Conservation (phyloP, 2,329 filamentous ascomycete genomes). For the Lithohypha guttulata region DNA sequence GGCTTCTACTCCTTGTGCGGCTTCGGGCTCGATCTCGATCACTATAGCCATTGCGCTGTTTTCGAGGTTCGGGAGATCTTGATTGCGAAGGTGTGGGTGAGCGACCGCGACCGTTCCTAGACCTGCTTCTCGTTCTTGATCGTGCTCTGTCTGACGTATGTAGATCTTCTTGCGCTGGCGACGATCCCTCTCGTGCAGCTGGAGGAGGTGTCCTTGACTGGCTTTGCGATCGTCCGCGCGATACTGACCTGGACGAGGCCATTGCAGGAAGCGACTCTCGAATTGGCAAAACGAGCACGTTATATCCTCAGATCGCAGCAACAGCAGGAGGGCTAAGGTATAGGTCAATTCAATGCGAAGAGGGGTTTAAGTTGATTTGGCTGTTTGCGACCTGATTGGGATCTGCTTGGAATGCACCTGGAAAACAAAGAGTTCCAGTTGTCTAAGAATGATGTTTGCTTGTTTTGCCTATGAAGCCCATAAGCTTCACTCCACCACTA, state of each 20-base stretch:
- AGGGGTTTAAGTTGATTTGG: neutral
- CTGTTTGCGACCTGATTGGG: neutral
- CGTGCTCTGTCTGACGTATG: neutral
- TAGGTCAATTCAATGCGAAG: neutral
- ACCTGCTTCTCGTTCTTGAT: neutral
- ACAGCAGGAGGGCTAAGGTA: neutral
- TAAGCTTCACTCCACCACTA: neutral
- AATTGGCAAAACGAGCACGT: neutral
- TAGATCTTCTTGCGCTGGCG: constrained; percentile 8
- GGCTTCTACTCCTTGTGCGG: constrained; percentile 27
- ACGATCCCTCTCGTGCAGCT: constrained; percentile 14
- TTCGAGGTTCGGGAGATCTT: constrained; percentile 21
- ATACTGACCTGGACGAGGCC: constrained; percentile 16
- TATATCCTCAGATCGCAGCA: neutral
- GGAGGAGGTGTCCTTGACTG: constrained; percentile 18
- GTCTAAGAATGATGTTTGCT: neutral
- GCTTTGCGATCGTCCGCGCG: constrained; percentile 20
- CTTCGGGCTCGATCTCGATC: constrained; percentile 15
- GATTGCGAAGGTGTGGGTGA: constrained; percentile 23
- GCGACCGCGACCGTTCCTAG: neutral
- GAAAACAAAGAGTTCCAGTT: neutral
- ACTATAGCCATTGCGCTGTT: constrained; percentile 22
- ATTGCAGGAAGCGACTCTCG: neutral
- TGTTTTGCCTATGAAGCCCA: neutral
- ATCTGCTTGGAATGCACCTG: neutral